phyloP scores from a whole-genome alignment of 2,329 filamentous ascomycete species.

The Penicillium griseofulvum region DNA sequence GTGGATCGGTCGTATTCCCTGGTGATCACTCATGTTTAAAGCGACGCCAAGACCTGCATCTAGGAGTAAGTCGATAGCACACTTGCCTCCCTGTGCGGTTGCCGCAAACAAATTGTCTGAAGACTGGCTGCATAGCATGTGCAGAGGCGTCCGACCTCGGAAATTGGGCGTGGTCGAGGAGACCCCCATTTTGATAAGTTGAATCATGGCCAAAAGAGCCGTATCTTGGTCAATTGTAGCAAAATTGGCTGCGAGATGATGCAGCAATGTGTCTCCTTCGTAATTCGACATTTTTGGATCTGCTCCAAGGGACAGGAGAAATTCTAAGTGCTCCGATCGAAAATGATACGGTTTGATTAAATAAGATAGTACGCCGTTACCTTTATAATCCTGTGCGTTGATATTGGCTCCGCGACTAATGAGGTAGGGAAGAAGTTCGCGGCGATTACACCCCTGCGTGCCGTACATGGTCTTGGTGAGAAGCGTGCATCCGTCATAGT shows the following conservation, averaged over 20 bases:
- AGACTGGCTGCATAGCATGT: constrained; percentile 12
- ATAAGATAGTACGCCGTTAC: constrained; percentile 13
- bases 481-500: constrained; percentile 14
- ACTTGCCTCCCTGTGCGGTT: not conserved
- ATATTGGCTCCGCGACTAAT: constrained; percentile 13
- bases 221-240: constrained; percentile 5
- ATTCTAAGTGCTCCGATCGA: constrained; percentile 1
- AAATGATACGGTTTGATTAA: constrained; percentile 1
- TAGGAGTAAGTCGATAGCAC: constrained; percentile 14
- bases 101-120: constrained; percentile 8
- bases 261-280: constrained; percentile 16
- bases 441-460: not conserved
- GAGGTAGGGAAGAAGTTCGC: constrained; percentile 1
- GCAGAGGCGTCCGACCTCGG: constrained; percentile 16
- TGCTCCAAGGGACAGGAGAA: constrained; percentile 14
- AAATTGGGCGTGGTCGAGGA: constrained; percentile 5
- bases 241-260: constrained; percentile 11
- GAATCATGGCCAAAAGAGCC: not conserved
- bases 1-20: constrained; percentile 21
- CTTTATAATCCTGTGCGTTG: constrained; percentile 17
- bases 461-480: not conserved
- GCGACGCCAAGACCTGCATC: constrained; percentile 5
- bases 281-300: constrained; percentile 14
- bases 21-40: constrained; percentile 14
- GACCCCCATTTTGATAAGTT: not conserved